Evolutionary conservation across 306 rosid genomes (phyloP).

Genomic region (Morella rubra): DNA sequence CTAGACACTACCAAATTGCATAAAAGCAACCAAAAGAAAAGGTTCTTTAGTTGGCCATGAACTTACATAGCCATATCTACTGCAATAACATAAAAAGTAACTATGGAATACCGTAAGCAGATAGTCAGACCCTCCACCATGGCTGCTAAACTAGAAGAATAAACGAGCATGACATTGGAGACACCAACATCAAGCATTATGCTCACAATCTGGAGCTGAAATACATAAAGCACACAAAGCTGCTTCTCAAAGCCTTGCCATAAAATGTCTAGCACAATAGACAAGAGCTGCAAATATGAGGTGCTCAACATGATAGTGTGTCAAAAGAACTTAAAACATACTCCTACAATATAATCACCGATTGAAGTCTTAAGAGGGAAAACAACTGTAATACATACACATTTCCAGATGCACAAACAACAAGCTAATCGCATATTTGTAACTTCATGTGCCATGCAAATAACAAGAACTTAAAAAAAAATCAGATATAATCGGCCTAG

Average conservation of each 20-base stretch:
- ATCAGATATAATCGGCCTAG: neutral
- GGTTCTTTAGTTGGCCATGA: neutral
- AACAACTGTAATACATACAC: neutral
- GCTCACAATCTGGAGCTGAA: neutral
- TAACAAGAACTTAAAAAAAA: neutral
- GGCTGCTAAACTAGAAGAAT: neutral
- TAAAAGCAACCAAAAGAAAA: neutral
- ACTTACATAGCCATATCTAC: neutral
- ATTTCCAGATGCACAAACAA: neutral
- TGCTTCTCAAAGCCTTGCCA: neutral
- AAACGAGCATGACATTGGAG: neutral
- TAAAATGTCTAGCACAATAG: neutral
- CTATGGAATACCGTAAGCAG: neutral
- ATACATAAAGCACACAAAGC: neutral
- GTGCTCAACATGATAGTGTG: neutral
- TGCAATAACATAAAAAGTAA: neutral
- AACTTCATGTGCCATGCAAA: neutral
- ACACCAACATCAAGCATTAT: neutral
- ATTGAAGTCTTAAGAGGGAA: neutral
- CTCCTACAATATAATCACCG: neutral
- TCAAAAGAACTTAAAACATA: neutral
- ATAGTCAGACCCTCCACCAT: neutral
- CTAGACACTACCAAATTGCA: neutral
- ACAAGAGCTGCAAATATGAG: neutral
- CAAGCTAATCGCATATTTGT: neutral